Evolutionary conservation across 1,284 basidiomycete species (phyloP).

Genomic region (Phellopilus nigrolimitatus): DNA sequence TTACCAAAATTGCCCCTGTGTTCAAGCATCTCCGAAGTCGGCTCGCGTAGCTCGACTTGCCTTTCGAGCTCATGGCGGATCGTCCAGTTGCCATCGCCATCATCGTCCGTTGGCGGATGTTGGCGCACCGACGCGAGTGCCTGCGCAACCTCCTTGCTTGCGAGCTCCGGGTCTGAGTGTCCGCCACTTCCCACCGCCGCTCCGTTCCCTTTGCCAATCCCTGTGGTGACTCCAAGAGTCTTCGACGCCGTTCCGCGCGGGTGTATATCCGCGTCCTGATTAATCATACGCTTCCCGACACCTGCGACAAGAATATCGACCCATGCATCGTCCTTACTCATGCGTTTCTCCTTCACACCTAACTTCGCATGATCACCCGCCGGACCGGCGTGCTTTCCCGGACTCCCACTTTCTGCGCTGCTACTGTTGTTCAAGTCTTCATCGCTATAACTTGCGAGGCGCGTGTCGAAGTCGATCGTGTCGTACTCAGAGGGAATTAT

Average conservation of each 20-base stretch:
- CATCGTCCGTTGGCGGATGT: constrained; percentile 43
- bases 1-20: neutral
- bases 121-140: constrained; percentile 62
- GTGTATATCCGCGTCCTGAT: constrained; percentile 50
- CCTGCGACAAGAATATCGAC: constrained; percentile 80
- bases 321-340: constrained; percentile 70
- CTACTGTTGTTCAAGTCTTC: constrained; percentile 42
- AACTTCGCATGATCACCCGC: constrained; percentile 21
- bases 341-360: constrained; percentile 46
- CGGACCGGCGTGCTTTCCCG: constrained; percentile 26
- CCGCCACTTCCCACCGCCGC: constrained; percentile 26
- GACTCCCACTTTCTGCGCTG: constrained; percentile 26
- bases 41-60: constrained; percentile 22
- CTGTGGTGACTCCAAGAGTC: constrained; percentile 11
- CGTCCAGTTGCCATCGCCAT: constrained; percentile 38
- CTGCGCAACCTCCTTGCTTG: constrained; percentile 65
- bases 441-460: constrained; percentile 61
- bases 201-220: constrained; percentile 30
- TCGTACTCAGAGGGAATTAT: constrained; percentile 61
- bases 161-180: constrained; percentile 61
- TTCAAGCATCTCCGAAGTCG: constrained; percentile 21
- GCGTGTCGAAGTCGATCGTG: constrained; percentile 68
- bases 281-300: constrained; percentile 51
- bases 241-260: constrained; percentile 17
- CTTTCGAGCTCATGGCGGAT: constrained; percentile 26